phyloP scores from a whole-genome alignment of 805 yeast species.

The Ogataea chonburiensis region DNA sequence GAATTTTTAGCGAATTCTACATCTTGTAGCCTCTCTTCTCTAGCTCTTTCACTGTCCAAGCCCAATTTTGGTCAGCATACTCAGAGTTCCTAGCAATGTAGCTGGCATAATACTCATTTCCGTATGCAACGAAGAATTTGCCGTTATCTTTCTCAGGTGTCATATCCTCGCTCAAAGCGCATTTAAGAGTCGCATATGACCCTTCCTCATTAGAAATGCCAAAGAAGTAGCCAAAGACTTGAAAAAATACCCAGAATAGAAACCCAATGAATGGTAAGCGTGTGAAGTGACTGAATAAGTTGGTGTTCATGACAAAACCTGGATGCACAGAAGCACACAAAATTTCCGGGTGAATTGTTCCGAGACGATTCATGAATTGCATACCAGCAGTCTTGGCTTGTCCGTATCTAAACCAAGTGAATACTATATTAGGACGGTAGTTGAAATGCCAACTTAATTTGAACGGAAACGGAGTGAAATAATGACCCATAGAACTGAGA shows the following conservation, averaged over 20 bases:
- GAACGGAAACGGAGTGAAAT: slow-evolving; percentile 48
- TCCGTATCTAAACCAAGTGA: slow-evolving; percentile 78
- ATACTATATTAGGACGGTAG: slow-evolving; percentile 61
- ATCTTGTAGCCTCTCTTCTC: slow-evolving; percentile 47
- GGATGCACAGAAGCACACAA: slow-evolving; percentile 72
- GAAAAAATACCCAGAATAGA: slow-evolving; percentile 68
- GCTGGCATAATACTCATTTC: slow-evolving; percentile 56
- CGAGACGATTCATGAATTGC: slow-evolving; percentile 64
- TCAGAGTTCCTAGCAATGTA: slow-evolving; percentile 54
- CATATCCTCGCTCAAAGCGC: slow-evolving; percentile 55
- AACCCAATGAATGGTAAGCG: slow-evolving; percentile 75
- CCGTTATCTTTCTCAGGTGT: slow-evolving; percentile 61
- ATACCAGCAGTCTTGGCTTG: slow-evolving; percentile 76
- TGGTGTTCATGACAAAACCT: slow-evolving; percentile 83
- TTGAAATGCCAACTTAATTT: slow-evolving; percentile 49
- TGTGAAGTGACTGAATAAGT: slow-evolving; percentile 73
- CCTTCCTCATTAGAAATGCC: slow-evolving; percentile 78
- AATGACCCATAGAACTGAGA: slow-evolving; percentile 66
- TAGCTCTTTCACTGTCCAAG: slow-evolving; percentile 69
- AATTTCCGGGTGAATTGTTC: slow-evolving; percentile 64
- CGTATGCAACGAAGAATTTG: slow-evolving; percentile 62
- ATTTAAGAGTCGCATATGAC: slow-evolving; percentile 58
- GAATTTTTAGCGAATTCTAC: slow-evolving; percentile 11
- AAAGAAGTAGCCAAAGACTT: slow-evolving; percentile 62
- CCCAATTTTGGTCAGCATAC: slow-evolving; percentile 70